Percentiles rank a stretch among this genome's conserved stretches.
Conservation (phyloP, 352 stramenopile genomes). For the Phytophthora syringae region DNA sequence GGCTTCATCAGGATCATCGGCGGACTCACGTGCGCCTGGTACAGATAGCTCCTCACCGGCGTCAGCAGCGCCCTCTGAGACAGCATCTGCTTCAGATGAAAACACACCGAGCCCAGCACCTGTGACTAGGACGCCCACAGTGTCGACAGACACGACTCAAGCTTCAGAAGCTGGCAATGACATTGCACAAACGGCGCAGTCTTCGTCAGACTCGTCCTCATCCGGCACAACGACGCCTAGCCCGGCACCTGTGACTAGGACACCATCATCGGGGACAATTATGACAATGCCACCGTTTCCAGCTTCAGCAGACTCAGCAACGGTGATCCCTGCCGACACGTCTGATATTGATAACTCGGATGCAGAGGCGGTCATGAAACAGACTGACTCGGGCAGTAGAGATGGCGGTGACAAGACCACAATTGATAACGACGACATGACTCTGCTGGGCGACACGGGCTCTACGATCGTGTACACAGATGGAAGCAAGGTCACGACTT, state of each 20-base stretch:
- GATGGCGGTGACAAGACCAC: conserved; percentile 22
- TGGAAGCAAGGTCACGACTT: conserved; percentile 42
- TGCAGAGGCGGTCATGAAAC: conserved; percentile 34
- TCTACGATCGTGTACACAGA: conserved; percentile 45
- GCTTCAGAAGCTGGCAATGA: conserved; percentile 14
- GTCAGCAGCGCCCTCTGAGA: no score
- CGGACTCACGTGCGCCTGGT: conserved; percentile 12
- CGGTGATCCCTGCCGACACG: conserved; percentile 38
- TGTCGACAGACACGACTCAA: conserved; percentile 11
- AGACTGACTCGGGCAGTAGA: conserved; percentile 27
- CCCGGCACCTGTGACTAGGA: conserved; percentile 27
- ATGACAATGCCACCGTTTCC: conserved; percentile 28
- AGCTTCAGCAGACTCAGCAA: conserved; percentile 31
- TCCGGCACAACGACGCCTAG: conserved; percentile 21
- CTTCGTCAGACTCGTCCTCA: conserved; percentile 6
- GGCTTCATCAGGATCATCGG: conserved; percentile 20
- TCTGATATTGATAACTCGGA: conserved; percentile 34
- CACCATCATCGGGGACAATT: conserved; percentile 8
- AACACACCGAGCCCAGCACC: conserved; percentile 38
- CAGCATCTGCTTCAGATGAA: conserved; percentile 16
- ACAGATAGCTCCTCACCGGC: conserved; percentile 1
- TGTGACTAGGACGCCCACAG: conserved; percentile 34
- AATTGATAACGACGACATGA: conserved; percentile 31
- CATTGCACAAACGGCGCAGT: conserved; percentile 25
- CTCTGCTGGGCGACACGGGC: conserved; percentile 36